Base-by-base conservation (phyloP, 495 filamentous ascomycete genomes). In the Chaetomium cochliodes region DNA sequence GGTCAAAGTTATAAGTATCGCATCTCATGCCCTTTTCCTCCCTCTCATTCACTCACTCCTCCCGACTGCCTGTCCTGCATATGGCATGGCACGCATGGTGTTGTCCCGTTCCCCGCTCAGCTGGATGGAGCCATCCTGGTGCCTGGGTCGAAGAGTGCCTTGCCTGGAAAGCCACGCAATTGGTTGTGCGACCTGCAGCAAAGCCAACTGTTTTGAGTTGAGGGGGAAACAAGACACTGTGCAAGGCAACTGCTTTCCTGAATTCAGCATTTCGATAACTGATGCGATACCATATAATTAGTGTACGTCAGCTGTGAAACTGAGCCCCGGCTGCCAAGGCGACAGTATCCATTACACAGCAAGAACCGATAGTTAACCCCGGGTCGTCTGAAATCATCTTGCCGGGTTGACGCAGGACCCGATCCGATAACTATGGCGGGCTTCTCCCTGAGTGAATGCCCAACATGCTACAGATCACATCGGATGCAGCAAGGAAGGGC, bases 141-240 rank as follows among this genome's bases (percentile, higher is more conserved):
- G 53, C 53, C 53, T 56, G 52, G 50, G 3, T 23, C 33, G 11
- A 37, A 47, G 20, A 20, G 13, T 39, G 18, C n/a, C 15, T 4
- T 41, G 54, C 39, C 54, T 25, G 3, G 9, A 12, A 5, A 57
- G 33, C 54, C n/a, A 57, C 54, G 54, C 54, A 57, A 57, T 60
- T 60, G 53, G 53, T 20, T 55, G 16, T 30, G 16, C 28, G 28
- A n/a, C n/a, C 5, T 25, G 20, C 33, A 28, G 22, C 22, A 11
- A 12, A 57, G 9, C 13, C 54, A 42, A 41, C n/a, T 33, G 28
- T 13, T n/a, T n/a, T 30, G 51, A 18, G 11, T 52, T 15, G 23
- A 20, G 44, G 20, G 18, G 44, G 18, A 9, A 49, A 9, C 51
- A n/a, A n/a, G n/a, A 53, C 28, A 6, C 9, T 20, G 28, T 13